These are phyloP conservation scores for Coemansia sp. DNA, from an alignment of 192 early-diverging fungal species.

Conservation along the genomic window DNA sequence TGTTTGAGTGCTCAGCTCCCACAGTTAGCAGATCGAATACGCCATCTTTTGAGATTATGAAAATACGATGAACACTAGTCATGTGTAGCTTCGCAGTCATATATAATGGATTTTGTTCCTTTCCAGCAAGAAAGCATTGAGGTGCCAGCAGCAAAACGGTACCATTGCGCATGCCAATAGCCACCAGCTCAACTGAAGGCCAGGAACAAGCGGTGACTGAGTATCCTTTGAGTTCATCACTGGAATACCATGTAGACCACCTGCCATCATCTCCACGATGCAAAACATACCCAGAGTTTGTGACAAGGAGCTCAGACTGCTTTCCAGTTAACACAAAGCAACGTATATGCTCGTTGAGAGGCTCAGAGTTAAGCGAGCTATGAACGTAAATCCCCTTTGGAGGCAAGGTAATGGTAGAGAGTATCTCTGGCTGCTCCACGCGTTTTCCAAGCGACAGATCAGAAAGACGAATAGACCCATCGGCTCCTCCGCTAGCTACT, in stretches of 20 bases:
- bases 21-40: constrained; percentile 11
- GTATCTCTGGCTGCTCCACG: constrained; percentile 5
- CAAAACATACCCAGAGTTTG: constrained; percentile 52
- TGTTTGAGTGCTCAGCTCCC: background rate
- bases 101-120: background rate
- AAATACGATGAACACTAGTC: background rate
- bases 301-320: constrained; percentile 32
- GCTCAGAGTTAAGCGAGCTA: background rate
- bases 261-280: background rate
- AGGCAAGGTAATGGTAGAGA: background rate
- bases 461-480: constrained; percentile 80
- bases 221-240: constrained; percentile 21
- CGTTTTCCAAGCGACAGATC: background rate
- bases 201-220: constrained; percentile 11
- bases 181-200: constrained; percentile 12
- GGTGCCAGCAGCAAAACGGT: constrained; percentile 12
- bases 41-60: background rate
- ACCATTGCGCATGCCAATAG: constrained; percentile 42
- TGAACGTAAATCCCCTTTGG: background rate
- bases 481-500: constrained; percentile 77
- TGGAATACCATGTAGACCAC: background rate
- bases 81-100: constrained; percentile 4
- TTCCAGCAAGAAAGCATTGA: too few relatives aligned
- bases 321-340: constrained; percentile 52
- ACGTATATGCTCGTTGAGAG: constrained; percentile 40